Evolutionary conservation across 2,329 filamentous ascomycete species (phyloP).

Genomic region (Penicillium sclerotiorum): DNA sequence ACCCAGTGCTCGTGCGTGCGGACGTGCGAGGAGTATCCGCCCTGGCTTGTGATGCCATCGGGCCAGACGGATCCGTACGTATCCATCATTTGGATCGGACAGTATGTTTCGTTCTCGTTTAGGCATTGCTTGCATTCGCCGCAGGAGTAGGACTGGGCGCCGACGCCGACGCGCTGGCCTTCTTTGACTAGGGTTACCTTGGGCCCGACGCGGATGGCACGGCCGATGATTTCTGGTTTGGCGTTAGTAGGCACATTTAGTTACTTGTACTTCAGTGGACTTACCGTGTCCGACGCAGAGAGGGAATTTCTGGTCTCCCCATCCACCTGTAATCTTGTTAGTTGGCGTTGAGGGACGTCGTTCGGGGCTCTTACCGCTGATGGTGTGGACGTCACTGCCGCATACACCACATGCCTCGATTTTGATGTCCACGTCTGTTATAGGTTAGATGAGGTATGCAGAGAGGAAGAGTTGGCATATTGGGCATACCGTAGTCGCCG

Average conservation of each 20-base stretch:
- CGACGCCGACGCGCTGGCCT: conserved; percentile 69
- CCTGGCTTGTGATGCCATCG: conserved; percentile 66
- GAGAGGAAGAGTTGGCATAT: neutral
- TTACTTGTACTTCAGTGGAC: neutral
- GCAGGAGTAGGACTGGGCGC: conserved; percentile 67
- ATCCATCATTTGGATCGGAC: conserved; percentile 54
- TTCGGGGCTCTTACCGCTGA: conserved; percentile 46
- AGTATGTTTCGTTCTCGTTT: conserved; percentile 70
- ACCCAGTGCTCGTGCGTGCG: conserved; percentile 76
- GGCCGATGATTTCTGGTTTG: conserved; percentile 72
- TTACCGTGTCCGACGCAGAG: conserved; percentile 56
- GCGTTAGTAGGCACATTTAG: too few relatives aligned
- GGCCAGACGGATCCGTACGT: conserved; percentile 57
- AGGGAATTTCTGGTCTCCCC: conserved; percentile 55
- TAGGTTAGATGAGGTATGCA: neutral
- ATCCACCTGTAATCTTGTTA: conserved; percentile 48
- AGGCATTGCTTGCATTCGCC: conserved; percentile 67
- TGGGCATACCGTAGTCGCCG: conserved; percentile 62
- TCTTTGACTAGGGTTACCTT: conserved; percentile 64
- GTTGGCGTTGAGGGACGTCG: neutral
- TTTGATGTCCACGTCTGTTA: conserved; percentile 78
- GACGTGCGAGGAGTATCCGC: conserved; percentile 69
- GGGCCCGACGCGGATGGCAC: conserved; percentile 66
- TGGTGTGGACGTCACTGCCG: conserved; percentile 71
- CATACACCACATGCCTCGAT: conserved; percentile 80